Evolutionary conservation across 2,329 filamentous ascomycete species (phyloP).

Genomic region (Curvularia hawaiiensis): DNA sequence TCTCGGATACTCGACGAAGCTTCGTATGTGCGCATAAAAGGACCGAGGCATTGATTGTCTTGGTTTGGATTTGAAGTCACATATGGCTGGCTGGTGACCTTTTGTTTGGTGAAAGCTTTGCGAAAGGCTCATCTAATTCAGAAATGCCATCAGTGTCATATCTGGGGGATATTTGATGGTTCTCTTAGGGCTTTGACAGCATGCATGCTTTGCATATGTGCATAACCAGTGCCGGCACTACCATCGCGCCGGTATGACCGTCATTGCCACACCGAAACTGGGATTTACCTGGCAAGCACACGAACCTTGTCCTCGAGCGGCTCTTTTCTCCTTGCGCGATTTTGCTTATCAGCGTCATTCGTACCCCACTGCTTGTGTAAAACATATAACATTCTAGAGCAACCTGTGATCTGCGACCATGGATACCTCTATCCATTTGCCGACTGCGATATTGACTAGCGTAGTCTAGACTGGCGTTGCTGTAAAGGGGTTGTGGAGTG

Average conservation of each 20-base stretch:
- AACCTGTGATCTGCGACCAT: background rate
- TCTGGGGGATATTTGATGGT: background rate
- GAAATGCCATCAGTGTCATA: background rate
- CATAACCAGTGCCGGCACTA: background rate
- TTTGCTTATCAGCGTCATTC: background rate
- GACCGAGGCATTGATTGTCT: background rate
- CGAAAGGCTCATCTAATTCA: too few relatives aligned
- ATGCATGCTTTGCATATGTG: background rate
- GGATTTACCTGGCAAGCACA: background rate
- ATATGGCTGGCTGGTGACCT: too few relatives aligned
- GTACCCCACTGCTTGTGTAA: background rate
- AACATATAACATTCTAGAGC: background rate
- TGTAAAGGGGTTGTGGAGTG: background rate
- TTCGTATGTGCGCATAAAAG: background rate
- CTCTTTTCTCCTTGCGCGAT: background rate
- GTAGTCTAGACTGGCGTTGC: background rate
- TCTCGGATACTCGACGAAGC: background rate
- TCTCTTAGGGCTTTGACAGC: background rate
- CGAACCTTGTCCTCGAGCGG: background rate
- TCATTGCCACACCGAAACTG: background rate
- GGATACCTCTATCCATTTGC: background rate
- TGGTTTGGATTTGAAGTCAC: background rate
- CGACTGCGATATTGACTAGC: background rate
- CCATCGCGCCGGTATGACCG: background rate
- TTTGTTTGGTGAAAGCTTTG: too few relatives aligned